Percentiles rank a stretch among this genome's conserved stretches.
phyloP scores from a whole-genome alignment of 2,329 filamentous ascomycete genomes.

The Sporothrix protearum region DNA sequence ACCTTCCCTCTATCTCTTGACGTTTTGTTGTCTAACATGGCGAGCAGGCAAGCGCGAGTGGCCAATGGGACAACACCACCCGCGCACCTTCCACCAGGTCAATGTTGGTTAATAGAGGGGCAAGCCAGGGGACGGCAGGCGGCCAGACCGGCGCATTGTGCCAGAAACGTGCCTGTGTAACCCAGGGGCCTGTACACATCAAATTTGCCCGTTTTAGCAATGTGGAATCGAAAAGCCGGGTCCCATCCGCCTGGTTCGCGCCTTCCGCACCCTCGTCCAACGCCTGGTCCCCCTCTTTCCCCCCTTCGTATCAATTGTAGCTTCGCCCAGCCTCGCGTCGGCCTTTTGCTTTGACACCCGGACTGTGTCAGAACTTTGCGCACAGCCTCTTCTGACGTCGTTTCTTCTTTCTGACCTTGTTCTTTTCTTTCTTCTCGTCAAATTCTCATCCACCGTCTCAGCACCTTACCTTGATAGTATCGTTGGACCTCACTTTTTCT shows the following conservation, averaged over 20 bases:
- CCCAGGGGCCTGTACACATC: not conserved
- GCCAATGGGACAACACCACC: conserved; percentile 14
- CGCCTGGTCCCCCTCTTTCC: not conserved
- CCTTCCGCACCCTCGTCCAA: not conserved
- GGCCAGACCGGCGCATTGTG: not conserved
- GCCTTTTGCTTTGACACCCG: conserved; percentile 1
- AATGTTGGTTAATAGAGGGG: not conserved
- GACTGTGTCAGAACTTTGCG: conserved; percentile 16
- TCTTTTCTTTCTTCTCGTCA: not conserved
- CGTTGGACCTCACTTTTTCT: not conserved
- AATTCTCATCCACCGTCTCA: not conserved
- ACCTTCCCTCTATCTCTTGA: not conserved
- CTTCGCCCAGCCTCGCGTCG: not conserved
- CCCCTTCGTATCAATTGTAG: not conserved
- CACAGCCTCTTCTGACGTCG: conserved; percentile 8
- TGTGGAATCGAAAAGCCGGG: conserved; percentile 1
- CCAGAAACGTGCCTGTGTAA: not conserved
- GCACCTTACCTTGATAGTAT: not conserved
- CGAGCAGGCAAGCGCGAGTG: not conserved
- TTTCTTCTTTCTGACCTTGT: not conserved
- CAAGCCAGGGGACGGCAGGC: not conserved
- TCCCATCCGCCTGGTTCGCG: not conserved
- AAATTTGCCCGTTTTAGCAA: not conserved
- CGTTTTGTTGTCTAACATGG: not conserved
- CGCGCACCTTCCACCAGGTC: conserved; percentile 8